Percentiles rank a stretch among this genome's conserved stretches.
Evolutionary conservation across 306 rosid genomes (phyloP).

Genomic region (Rosa lucieae): DNA sequence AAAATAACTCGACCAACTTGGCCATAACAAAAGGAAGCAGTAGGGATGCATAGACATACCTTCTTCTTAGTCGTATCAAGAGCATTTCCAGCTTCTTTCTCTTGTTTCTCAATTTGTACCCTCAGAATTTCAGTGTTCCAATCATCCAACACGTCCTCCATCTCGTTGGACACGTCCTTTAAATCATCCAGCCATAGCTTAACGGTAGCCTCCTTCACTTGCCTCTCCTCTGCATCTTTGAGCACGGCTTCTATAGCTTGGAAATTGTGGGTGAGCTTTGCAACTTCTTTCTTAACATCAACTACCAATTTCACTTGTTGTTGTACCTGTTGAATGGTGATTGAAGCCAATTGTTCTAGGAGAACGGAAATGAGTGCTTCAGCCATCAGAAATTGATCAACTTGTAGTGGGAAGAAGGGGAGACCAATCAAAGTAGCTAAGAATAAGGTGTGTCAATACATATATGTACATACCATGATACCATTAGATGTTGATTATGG

Average conservation of each 20-base stretch:
- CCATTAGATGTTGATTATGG: too few species aligned
- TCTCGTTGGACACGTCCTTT: constrained; percentile 9
- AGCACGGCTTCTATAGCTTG: not conserved
- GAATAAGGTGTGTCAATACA: too few species aligned
- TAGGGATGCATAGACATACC: constrained; percentile 10
- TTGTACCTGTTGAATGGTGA: not conserved
- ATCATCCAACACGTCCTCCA: constrained; percentile 13
- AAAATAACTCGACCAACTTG: not conserved
- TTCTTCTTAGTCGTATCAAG: not conserved
- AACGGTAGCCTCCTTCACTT: not conserved
- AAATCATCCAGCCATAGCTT: constrained; percentile 8
- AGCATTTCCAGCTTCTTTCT: not conserved
- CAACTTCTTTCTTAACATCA: constrained; percentile 3
- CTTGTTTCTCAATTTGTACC: too few species aligned
- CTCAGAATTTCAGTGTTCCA: constrained; percentile 13
- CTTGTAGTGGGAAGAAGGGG: too few species aligned
- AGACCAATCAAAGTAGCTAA: too few species aligned
- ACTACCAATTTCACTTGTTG: not conserved
- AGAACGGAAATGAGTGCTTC: not conserved
- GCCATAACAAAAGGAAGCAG: not conserved
- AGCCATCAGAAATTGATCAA: not conserved
- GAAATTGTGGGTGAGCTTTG: not conserved
- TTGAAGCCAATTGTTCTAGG: constrained; percentile 1
- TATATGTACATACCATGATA: too few species aligned
- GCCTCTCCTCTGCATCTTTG: constrained; percentile 1